These are phyloP conservation scores for Penium margaritaceum DNA, from an alignment of 139 green algal species.

Conservation along the genomic window DNA sequence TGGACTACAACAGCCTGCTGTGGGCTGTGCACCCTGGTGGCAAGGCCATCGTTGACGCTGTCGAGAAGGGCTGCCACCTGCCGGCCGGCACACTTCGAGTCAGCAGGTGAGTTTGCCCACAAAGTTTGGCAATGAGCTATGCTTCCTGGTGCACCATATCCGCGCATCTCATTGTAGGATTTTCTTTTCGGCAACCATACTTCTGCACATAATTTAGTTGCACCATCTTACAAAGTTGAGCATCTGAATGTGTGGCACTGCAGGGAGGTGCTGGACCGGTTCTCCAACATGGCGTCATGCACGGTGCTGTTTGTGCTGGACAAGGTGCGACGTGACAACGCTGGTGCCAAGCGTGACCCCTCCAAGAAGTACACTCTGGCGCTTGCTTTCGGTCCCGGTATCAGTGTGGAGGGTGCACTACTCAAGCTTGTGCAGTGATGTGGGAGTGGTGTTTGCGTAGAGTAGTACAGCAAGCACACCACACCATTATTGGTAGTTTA, in stretches of 20 bases:
- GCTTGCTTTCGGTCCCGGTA: slow-evolving; percentile 26
- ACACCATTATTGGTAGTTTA: too few relatives aligned
- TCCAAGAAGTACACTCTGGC: slow-evolving; percentile 30
- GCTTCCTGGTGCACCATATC: too few relatives aligned
- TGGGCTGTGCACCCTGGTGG: slow-evolving; percentile 34
- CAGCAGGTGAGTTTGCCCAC: slow-evolving; percentile 27
- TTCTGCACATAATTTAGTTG: too few relatives aligned
- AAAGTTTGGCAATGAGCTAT: too few relatives aligned
- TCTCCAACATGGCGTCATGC: slow-evolving; percentile 19
- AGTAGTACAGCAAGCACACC: too few relatives aligned
- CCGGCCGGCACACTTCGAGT: slow-evolving; percentile 23
- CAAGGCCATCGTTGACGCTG: slow-evolving; percentile 29
- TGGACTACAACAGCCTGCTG: slow-evolving; percentile 30
- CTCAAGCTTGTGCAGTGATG: slow-evolving; percentile 20
- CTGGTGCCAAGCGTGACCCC: not conserved
- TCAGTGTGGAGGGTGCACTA: slow-evolving; percentile 21
- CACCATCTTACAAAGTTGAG: too few relatives aligned
- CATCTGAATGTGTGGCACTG: too few relatives aligned
- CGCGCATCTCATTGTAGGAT: too few relatives aligned
- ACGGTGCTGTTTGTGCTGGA: slow-evolving; percentile 37
- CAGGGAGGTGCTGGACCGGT: slow-evolving; percentile 21
- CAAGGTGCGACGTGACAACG: slow-evolving; percentile 27
- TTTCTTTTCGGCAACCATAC: too few relatives aligned
- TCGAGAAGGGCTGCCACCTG: slow-evolving; percentile 24
- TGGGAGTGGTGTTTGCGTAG: too few relatives aligned